A percentile compares a stretch with the other conserved stretches of the same genome.
These are phyloP conservation scores for Byssochlamys sp. DNA, from an alignment of 2,329 filamentous ascomycete species.

Conservation along the genomic window DNA sequence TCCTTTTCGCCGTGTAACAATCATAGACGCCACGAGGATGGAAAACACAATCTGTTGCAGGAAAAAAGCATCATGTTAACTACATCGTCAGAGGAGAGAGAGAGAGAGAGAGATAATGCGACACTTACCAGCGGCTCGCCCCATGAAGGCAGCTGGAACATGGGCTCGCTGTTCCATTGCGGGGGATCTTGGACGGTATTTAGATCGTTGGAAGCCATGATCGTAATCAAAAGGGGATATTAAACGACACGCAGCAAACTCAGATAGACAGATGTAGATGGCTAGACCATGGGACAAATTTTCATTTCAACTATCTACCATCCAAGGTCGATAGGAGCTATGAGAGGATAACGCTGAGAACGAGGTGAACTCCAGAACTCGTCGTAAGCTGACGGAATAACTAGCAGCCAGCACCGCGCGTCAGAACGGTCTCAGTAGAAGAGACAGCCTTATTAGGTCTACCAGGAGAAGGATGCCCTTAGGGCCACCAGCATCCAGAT, in stretches of 20 bases:
- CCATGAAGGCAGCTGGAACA: slow-evolving; percentile 4
- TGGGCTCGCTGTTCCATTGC: slow-evolving; percentile 6
- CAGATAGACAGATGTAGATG: neutral
- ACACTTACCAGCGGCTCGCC: slow-evolving; percentile 4
- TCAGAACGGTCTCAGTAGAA: neutral
- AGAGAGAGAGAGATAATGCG: neutral
- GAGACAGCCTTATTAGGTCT: neutral
- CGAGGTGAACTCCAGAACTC: neutral
- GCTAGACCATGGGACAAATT: neutral
- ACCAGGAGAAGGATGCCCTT: neutral
- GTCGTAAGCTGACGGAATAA: neutral
- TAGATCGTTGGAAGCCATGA: neutral
- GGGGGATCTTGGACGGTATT: neutral
- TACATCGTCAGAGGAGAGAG: neutral
- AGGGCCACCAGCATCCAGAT: neutral
- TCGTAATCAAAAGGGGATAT: neutral
- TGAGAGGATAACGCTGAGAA: neutral
- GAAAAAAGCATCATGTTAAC: neutral
- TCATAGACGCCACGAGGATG: slow-evolving; percentile 42
- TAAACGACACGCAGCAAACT: neutral
- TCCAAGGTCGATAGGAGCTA: neutral
- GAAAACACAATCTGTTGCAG: slow-evolving; percentile 38
- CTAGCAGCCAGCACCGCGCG: neutral
- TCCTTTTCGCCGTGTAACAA: slow-evolving; percentile 38
- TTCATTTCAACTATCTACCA: neutral